Evolutionary conservation across 768 basidiomycete genomes (phyloP).

Genomic region (Tylopilus felleus): DNA sequence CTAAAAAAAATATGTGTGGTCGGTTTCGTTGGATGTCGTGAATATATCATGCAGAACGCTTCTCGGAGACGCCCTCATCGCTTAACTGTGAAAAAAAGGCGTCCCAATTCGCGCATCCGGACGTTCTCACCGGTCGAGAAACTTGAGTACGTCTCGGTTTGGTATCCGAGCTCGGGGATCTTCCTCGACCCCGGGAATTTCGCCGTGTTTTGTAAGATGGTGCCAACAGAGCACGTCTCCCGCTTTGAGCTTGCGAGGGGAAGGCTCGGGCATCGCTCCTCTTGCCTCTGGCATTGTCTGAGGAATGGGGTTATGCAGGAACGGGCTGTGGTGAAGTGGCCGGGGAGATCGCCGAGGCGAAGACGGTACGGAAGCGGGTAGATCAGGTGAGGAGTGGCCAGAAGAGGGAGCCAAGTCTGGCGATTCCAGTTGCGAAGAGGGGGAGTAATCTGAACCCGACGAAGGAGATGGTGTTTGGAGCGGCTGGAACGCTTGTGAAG

Average conservation of each 20-base stretch:
- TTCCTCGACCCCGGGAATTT: conserved; percentile 66
- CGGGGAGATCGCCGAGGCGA: conserved; percentile 26
- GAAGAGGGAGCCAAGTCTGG: conserved; percentile 24
- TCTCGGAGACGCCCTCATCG: conserved; percentile 4
- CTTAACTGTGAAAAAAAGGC: conserved; percentile 9
- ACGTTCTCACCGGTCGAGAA: conserved; percentile 29
- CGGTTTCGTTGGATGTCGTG: conserved; percentile 25
- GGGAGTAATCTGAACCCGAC: conserved; percentile 17
- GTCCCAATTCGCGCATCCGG: conserved; percentile 9
- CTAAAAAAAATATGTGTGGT: conserved; percentile 13
- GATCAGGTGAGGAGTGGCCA: conserved; percentile 23
- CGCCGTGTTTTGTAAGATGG: conserved; percentile 65
- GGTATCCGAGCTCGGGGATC: conserved; percentile 49
- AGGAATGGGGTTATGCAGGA: conserved; percentile 8
- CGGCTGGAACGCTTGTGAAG: conserved; percentile 23
- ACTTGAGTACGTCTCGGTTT: conserved; percentile 6
- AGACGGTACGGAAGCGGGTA: conserved; percentile 17
- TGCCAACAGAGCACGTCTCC: conserved; percentile 77
- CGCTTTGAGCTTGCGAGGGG: conserved; percentile 41
- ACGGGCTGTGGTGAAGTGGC: conserved; percentile 12
- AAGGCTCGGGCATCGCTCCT: conserved; percentile 19
- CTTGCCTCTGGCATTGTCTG: conserved; percentile 13
- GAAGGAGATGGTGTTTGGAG: conserved; percentile 18
- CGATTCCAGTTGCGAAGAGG: conserved; percentile 22
- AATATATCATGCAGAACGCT: conserved; percentile 23